Conservation (phyloP, 495 filamentous ascomycete genomes). For the Neurospora sp. region DNA sequence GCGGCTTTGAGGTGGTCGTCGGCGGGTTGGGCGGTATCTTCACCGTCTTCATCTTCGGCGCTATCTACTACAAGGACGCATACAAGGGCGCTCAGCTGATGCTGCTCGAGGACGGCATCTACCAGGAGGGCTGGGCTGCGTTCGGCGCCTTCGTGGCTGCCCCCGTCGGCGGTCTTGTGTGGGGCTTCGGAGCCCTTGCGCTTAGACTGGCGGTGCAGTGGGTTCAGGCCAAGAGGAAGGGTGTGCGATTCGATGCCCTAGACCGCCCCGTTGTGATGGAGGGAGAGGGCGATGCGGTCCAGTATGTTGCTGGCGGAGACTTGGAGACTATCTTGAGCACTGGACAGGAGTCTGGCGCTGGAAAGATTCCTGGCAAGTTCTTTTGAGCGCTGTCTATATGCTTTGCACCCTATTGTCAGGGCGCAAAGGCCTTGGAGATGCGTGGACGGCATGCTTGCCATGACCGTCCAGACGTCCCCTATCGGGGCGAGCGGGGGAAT, state of each 20-base stretch:
- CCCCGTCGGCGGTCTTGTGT: slow-evolving; percentile 60
- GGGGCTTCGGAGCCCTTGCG: slow-evolving; percentile 49
- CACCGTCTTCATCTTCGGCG: slow-evolving; percentile 66
- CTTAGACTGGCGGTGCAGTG: slow-evolving; percentile 45
- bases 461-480: not conserved
- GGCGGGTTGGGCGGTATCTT: slow-evolving; percentile 63
- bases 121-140: slow-evolving; percentile 59
- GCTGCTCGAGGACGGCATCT: slow-evolving; percentile 58
- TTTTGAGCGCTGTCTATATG: slow-evolving; percentile 21
- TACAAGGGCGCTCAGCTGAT: slow-evolving; percentile 54
- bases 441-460: not conserved
- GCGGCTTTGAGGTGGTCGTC: slow-evolving; percentile 62
- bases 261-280: slow-evolving; percentile 38
- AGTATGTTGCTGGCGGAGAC: slow-evolving; percentile 1
- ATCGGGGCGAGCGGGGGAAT: not conserved
- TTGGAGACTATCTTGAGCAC: slow-evolving; percentile 13
- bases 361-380: slow-evolving; percentile 42
- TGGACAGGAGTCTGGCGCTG: slow-evolving; percentile 16
- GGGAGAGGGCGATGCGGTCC: slow-evolving; percentile 15
- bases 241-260: slow-evolving; percentile 50
- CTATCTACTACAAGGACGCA: slow-evolving; percentile 56
- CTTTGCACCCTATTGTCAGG: not conserved
- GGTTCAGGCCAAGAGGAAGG: slow-evolving; percentile 38
- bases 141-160: slow-evolving; percentile 76
- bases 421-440: not conserved